phyloP scores from a whole-genome alignment of 805 yeast genomes.

The Yueomyces sp. region DNA sequence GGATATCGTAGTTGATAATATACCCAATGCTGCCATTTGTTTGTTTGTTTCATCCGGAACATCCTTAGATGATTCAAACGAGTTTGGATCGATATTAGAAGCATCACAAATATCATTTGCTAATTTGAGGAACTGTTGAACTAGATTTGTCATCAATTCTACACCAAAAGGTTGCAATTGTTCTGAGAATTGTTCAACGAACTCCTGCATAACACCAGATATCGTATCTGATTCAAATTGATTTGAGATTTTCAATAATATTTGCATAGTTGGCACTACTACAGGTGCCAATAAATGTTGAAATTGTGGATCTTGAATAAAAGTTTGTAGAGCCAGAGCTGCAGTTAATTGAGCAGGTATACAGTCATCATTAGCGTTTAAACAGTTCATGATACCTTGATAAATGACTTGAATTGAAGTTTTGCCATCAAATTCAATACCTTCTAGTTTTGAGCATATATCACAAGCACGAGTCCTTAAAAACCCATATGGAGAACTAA shows the following conservation, averaged over 20 bases:
- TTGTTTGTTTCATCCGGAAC: slow-evolving; percentile 44
- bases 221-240: slow-evolving; percentile 78
- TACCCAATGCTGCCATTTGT: slow-evolving; percentile 69
- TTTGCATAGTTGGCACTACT: slow-evolving; percentile 74
- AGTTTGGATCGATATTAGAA: slow-evolving; percentile 30
- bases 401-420: slow-evolving; percentile 27
- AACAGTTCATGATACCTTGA: slow-evolving; percentile 32
- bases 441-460: slow-evolving; percentile 50
- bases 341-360: slow-evolving; percentile 76
- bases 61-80: slow-evolving; percentile 20
- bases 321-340: slow-evolving; percentile 74
- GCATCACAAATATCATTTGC: slow-evolving; percentile 61
- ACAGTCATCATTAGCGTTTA: slow-evolving; percentile 30
- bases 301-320: slow-evolving; percentile 50
- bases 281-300: slow-evolving; percentile 52
- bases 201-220: slow-evolving; percentile 87
- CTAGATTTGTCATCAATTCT: slow-evolving; percentile 48
- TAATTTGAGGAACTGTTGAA: slow-evolving; percentile 59
- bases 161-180: slow-evolving; percentile 86
- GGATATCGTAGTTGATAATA: slow-evolving; percentile 70
- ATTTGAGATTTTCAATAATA: slow-evolving; percentile 57
- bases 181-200: slow-evolving; percentile 77
- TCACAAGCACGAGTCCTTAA: slow-evolving; percentile 67
- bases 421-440: slow-evolving; percentile 35
- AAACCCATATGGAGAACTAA: slow-evolving; percentile 47